phyloP scores from a whole-genome alignment of 2,329 filamentous ascomycete genomes.

The Cercospora citrullina region DNA sequence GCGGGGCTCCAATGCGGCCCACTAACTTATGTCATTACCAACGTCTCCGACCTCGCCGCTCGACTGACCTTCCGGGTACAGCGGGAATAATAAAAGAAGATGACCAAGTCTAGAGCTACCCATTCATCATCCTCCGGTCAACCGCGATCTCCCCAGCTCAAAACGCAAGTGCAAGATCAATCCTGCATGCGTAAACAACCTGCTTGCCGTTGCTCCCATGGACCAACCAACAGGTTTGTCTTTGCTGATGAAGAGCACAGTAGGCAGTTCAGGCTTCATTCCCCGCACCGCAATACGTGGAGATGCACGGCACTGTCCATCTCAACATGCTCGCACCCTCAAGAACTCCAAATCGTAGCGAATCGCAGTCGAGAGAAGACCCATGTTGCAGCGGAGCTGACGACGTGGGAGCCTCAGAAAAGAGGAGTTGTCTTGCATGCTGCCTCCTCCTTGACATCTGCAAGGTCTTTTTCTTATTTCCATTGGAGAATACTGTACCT shows the following conservation, averaged over 20 bases:
- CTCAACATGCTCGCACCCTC: neutral
- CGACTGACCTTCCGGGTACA: constrained; percentile 9
- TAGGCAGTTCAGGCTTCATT: neutral
- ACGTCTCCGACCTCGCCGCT: constrained; percentile 5
- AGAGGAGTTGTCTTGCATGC: constrained; percentile 2
- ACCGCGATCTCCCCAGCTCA: constrained; percentile 15
- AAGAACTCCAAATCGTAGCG: neutral
- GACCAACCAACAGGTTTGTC: neutral
- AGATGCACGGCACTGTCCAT: neutral
- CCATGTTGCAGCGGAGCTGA: constrained; percentile 4
- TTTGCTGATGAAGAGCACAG: neutral
- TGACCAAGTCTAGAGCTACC: constrained; percentile 2
- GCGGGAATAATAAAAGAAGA: neutral
- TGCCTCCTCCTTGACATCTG: constrained; percentile 1
- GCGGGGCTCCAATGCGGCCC: constrained; percentile 17
- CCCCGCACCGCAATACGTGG: constrained; percentile 1
- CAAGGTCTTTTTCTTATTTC: constrained; percentile 9
- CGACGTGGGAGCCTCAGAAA: constrained; percentile 8
- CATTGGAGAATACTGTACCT: constrained; percentile 9
- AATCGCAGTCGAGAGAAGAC: neutral
- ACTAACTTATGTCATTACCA: constrained; percentile 17
- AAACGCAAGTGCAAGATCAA: neutral
- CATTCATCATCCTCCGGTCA: constrained; percentile 14
- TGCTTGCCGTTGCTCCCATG: constrained; percentile 3
- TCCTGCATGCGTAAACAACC: neutral